These are phyloP conservation scores for Clarireedia homoeocarpa DNA, from an alignment of 2,329 filamentous ascomycete genomes.

Conservation along the genomic window DNA sequence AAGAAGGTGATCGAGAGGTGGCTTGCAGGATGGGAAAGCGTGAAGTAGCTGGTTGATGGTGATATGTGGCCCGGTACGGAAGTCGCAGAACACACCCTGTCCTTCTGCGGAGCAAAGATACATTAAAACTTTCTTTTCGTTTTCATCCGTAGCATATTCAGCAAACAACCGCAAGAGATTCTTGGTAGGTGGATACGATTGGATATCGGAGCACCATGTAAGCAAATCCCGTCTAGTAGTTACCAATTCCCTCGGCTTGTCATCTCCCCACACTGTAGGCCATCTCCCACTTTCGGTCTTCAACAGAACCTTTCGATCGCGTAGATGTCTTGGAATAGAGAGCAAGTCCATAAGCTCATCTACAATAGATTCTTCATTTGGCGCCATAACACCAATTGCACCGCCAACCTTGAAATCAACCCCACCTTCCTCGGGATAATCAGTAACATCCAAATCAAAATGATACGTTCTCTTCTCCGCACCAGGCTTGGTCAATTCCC, in stretches of 20 bases:
- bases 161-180: conserved; percentile 75
- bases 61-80: conserved; percentile 81
- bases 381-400: conserved; percentile 86
- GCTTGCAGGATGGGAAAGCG: conserved; percentile 87
- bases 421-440: conserved; percentile 78
- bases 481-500: conserved; percentile 78
- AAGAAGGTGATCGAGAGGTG: conserved; percentile 74
- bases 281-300: conserved; percentile 77
- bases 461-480: conserved; percentile 97
- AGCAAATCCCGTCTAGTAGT: conserved; percentile 88
- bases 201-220: conserved; percentile 91
- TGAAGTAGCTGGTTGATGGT: conserved; percentile 78
- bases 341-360: conserved; percentile 79
- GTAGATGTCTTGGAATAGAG: conserved; percentile 70
- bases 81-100: conserved; percentile 86
- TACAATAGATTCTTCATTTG: conserved; percentile 69
- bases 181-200: conserved; percentile 89
- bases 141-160: conserved; percentile 70
- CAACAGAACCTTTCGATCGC: conserved; percentile 75
- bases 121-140: conserved; percentile 81
- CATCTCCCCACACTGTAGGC: conserved; percentile 97
- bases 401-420: conserved; percentile 95
- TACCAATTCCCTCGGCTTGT: conserved; percentile 73
- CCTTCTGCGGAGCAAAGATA: conserved; percentile 87
- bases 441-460: conserved; percentile 92